Base-by-base conservation (phyloP, 2,329 filamentous ascomycete species). In the Claviceps fusiformis region DNA sequence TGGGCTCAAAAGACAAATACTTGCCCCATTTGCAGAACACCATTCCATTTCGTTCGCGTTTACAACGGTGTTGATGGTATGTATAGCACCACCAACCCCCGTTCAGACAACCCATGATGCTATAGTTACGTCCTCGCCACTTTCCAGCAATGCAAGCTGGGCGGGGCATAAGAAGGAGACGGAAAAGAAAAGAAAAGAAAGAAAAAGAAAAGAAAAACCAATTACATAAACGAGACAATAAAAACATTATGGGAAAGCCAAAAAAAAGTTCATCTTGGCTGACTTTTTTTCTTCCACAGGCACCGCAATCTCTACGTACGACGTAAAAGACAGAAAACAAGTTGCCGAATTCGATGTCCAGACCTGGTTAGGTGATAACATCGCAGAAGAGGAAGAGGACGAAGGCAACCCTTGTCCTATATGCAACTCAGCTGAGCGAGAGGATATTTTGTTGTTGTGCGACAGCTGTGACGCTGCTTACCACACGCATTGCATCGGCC, bases 1-100 rank as follows among this genome's bases (percentile, higher is more conserved):
- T 98, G 93, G 93, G 89, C 92, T 49, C 89, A 95, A 71, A 87
- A 95, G 69, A 92, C 93, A 60, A 98, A 97, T 72, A 96, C 91
- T 68, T 98, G 93, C 70, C 93, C 93, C 49, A 95, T 98, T 70
- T 98, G 93, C 72, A 87, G 93, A 62, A 87, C 89, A 64, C 83
- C 80, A 59, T 97, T 98, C 75, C 92, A 97, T 71, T 74, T 86
- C 63, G 91, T 98, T 61, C 83, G 93, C 67, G 83, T 98, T 58
- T 86, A 86, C 69, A 82, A 87, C 65, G 82, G 79, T 62, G 73
- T 90, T 64, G 87, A 89, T 76, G 89, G 89, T 93, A 80, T 72
- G 81, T 76, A 56, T 49, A 59, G 55, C 52, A 56, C 35, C 55
- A 47, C 54, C 58, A 55, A 48, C 57, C 59, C 48, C 56, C 56